Conservation (phyloP, 805 yeast species). For the Ogataea degrootiae region DNA sequence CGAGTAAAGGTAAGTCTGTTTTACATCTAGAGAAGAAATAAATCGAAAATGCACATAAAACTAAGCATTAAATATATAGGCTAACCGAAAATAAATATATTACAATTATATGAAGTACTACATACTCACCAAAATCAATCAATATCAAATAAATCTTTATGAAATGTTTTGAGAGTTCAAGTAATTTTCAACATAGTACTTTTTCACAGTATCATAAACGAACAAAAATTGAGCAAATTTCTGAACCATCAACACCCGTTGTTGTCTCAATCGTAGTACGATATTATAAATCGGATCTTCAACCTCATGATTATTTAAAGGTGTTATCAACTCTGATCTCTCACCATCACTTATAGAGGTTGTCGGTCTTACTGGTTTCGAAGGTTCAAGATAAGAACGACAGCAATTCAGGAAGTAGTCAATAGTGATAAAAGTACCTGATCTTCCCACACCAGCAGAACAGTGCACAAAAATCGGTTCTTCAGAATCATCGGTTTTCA, state of each 20-base stretch:
- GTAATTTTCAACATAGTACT: slow-evolving; percentile 14
- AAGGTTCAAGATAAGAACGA: slow-evolving; percentile 3
- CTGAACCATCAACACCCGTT: slow-evolving; percentile 53
- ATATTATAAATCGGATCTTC: slow-evolving; percentile 40
- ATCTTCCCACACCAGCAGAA: slow-evolving; percentile 58
- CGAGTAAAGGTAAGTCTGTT: no score
- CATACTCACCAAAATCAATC: no score
- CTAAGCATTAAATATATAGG: no score
- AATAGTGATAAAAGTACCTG: slow-evolving; percentile 46
- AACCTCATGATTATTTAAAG: slow-evolving; percentile 14
- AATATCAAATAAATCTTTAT: background rate
- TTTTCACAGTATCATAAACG: slow-evolving; percentile 37
- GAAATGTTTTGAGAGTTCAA: slow-evolving; percentile 1
- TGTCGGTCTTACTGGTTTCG: background rate
- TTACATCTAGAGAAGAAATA: no score
- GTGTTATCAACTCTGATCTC: slow-evolving; percentile 17
- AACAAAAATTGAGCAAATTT: slow-evolving; percentile 45
- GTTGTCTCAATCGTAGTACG: slow-evolving; percentile 41
- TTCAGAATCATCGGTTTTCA: background rate
- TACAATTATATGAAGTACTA: no score
- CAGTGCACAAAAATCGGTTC: slow-evolving; percentile 43
- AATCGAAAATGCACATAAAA: no score
- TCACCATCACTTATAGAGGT: slow-evolving; percentile 10
- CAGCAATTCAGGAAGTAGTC: slow-evolving; percentile 32
- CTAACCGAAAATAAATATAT: no score